A percentile compares a stretch with the other conserved stretches of the same genome.
These are phyloP conservation scores for Flaveria floridana DNA, from an alignment of 140 eudicot species.

Conservation along the genomic window DNA sequence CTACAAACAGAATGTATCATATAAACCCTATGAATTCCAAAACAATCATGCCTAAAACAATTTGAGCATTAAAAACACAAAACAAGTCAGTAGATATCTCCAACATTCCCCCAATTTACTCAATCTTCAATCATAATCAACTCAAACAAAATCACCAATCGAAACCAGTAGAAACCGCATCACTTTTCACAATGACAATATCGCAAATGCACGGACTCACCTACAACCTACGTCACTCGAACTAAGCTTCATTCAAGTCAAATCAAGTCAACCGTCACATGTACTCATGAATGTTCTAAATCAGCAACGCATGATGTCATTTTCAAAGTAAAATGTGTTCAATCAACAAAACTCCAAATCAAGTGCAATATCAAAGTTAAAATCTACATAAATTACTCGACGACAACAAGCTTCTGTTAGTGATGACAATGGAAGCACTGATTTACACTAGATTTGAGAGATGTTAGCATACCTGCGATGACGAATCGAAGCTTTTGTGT, in stretches of 20 bases:
- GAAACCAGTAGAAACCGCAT: background rate
- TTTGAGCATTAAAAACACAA: constrained; percentile 18
- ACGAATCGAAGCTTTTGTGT: constrained; percentile 22
- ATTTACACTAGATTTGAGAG: background rate
- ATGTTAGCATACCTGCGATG: constrained; percentile 12
- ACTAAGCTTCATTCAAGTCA: constrained; percentile 32
- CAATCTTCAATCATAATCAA: constrained; percentile 20
- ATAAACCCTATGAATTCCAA: background rate
- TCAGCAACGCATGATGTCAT: constrained; percentile 22
- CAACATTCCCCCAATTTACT: constrained; percentile 22
- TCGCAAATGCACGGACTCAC: constrained; percentile 24
- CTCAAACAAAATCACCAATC: constrained; percentile 11
- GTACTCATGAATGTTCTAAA: constrained; percentile 13
- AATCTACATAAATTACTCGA: constrained; percentile 11
- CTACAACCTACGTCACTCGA: constrained; percentile 27
- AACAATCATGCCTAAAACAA: background rate
- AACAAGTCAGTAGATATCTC: constrained; percentile 10
- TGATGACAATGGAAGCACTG: background rate
- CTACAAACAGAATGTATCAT: constrained; percentile 4
- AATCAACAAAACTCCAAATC: constrained; percentile 22
- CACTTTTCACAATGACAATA: constrained; percentile 10
- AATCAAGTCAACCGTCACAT: constrained; percentile 27
- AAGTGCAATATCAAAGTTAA: constrained; percentile 13
- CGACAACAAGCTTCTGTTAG: constrained; percentile 9
- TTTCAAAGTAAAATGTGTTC: constrained; percentile 26